A percentile compares a stretch with the other conserved stretches of the same genome.
phyloP scores from a whole-genome alignment of 805 yeast species.

The Lipomyces orientalis region DNA sequence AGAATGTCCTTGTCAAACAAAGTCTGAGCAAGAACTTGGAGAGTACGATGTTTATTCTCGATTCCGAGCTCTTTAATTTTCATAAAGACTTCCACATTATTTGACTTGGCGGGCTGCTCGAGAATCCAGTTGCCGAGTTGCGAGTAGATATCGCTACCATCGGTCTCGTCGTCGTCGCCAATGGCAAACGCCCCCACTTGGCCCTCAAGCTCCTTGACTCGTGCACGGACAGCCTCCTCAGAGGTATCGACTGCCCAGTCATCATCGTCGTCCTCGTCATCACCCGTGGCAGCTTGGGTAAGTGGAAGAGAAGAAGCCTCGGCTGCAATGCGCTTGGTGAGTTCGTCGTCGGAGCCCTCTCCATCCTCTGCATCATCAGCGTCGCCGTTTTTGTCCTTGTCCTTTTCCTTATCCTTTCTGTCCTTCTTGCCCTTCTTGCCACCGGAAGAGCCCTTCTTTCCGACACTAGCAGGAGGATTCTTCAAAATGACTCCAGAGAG shows the following conservation, averaged over 20 bases:
- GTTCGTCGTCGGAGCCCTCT: conserved; percentile 64
- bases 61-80: conserved; percentile 82
- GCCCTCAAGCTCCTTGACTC: conserved; percentile 84
- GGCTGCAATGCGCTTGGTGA: conserved; percentile 79
- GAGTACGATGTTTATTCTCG: conserved; percentile 70
- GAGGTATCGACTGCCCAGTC: conserved; percentile 98
- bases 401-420: conserved; percentile 54
- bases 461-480: conserved; percentile 69
- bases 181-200: conserved; percentile 40
- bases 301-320: conserved; percentile 72
- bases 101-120: conserved; percentile 66
- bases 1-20: conserved; percentile 72
- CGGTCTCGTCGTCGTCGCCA: conserved; percentile 47
- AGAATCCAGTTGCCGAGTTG: conserved; percentile 91
- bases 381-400: conserved; percentile 76
- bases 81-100: conserved; percentile 90
- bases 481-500: conserved; percentile 84
- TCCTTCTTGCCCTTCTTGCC: conserved; percentile 46
- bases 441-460: conserved; percentile 63
- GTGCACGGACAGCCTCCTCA: conserved; percentile 90
- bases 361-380: conserved; percentile 45
- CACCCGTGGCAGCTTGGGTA: conserved; percentile 49
- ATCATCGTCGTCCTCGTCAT: conserved; percentile 73
- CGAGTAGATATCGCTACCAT: conserved; percentile 56
- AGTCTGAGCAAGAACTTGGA: conserved; percentile 91